Base-by-base conservation (phyloP, 768 basidiomycete species). In the Agrocybe chaxingu region DNA sequence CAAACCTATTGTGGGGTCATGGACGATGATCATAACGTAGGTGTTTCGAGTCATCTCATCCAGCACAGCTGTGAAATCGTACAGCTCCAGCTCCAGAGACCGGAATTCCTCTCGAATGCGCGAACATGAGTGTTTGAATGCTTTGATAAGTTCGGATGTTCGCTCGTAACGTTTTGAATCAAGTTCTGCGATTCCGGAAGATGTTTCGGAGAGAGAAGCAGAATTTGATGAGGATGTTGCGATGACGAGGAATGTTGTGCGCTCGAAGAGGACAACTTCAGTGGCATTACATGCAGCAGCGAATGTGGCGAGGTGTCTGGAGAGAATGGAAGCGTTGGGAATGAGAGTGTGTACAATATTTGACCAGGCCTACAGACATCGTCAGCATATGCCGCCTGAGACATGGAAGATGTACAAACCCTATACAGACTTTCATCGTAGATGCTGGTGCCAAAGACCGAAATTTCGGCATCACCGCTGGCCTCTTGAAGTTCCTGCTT, bases 361-460 rank as follows among this genome's bases (percentile, higher is more conserved):
- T 13, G 97, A 98, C 97, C 97, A 98, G 13, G 97, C 97, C 96
- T 98, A 18, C 9, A 42, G 39, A 34, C 51, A 44, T 11, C 40
- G 50, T 43, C 24, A 33, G 42, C 38, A 52, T 53, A 48, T 16
- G 38, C 42, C 32, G 32, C 45, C 45, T 50, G 34, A 43, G 49
- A 48, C 42, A 44, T 12, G 52, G 50, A 41, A 32, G 18, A 24
- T 36, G 40, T 51, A 55, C 71, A 47, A 45, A 86, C 95, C 79
- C 89, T 93, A 76, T 98, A 99, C 42, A 99, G 71, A 58, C 89
- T 93, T 69, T 99, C 96, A 65, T 99, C 94, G 69, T 93, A 97
- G 57, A 99, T 99, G 63, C 89, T 94, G 12, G 97, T 98, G 19
- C 89, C 91, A 58, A 94, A 94, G 12, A 93, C 87, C 29, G 82